These are phyloP conservation scores for Neofusicoccum kwambonambiense DNA, from an alignment of 2,329 filamentous ascomycete species.

Conservation along the genomic window DNA sequence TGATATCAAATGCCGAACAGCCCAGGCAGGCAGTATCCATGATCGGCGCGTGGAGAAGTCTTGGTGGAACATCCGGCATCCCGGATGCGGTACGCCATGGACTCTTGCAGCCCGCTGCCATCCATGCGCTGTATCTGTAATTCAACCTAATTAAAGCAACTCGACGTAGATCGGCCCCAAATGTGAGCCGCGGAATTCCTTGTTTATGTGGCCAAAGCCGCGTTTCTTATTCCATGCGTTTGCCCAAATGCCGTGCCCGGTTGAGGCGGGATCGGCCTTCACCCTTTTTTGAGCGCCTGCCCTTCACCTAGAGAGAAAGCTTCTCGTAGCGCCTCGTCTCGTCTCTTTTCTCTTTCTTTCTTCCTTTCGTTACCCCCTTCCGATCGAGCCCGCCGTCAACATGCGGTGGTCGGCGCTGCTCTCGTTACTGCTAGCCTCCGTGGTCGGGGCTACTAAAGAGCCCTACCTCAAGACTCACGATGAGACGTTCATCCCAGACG, in stretches of 20 bases:
- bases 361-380: background rate
- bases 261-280: background rate
- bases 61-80: background rate
- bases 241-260: background rate
- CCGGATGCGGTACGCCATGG: background rate
- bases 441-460: background rate
- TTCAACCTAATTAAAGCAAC: background rate
- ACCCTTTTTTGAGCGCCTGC: background rate
- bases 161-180: background rate
- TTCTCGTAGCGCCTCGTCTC: background rate
- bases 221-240: background rate
- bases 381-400: background rate
- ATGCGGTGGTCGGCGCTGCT: background rate
- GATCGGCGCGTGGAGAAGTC: background rate
- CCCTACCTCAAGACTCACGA: conserved; percentile 20
- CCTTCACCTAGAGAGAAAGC: background rate
- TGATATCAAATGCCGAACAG: background rate
- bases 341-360: background rate
- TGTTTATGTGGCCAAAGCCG: background rate
- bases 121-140: background rate
- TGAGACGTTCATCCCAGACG: conserved; percentile 41
- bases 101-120: conserved; percentile 2
- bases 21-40: background rate
- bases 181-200: background rate
- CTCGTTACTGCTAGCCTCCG: background rate